Evolutionary conservation across 768 basidiomycete genomes (phyloP).

Genomic region (Dioszegia hungarica): DNA sequence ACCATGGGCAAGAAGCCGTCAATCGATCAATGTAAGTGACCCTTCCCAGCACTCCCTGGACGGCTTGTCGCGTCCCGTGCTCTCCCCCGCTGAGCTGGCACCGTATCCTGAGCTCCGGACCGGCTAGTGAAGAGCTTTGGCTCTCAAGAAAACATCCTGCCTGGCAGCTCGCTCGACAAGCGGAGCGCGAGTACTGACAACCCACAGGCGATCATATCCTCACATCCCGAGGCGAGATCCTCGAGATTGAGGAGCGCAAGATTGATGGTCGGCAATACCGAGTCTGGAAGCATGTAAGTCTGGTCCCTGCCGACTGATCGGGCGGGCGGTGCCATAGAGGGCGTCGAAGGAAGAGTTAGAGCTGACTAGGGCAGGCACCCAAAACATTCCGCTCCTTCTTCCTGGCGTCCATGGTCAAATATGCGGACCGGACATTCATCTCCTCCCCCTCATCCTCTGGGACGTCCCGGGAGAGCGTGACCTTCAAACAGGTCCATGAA

Average conservation of each 20-base stretch:
- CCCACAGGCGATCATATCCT: constrained; percentile 39
- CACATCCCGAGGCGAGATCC: constrained; percentile 33
- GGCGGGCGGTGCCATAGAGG: no score
- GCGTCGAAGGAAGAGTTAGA: no score
- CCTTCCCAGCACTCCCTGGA: no score
- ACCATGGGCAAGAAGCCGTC: not conserved
- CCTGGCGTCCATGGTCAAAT: constrained; percentile 12
- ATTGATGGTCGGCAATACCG: constrained; percentile 22
- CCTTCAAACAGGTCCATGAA: constrained; percentile 24
- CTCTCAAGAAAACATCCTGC: no score
- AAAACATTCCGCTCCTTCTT: constrained; percentile 35
- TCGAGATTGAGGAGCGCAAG: constrained; percentile 36
- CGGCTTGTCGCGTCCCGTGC: no score
- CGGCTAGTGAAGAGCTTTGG: no score
- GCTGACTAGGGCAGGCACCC: constrained; percentile 30
- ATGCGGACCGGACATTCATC: constrained; percentile 30
- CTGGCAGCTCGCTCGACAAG: no score
- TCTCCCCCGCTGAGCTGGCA: no score
- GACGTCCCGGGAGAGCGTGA: constrained; percentile 16
- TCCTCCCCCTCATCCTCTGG: constrained; percentile 13
- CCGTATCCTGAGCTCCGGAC: no score
- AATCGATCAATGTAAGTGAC: constrained; percentile 6
- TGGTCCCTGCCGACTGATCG: not conserved
- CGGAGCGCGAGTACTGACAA: no score
- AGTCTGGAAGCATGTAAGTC: constrained; percentile 41